Evolutionary conservation across 225 moss, liverwort and hornwort species (phyloP), one percentile per base, ranked within the genome.

Genomic region (Neckera pumila): DNA sequence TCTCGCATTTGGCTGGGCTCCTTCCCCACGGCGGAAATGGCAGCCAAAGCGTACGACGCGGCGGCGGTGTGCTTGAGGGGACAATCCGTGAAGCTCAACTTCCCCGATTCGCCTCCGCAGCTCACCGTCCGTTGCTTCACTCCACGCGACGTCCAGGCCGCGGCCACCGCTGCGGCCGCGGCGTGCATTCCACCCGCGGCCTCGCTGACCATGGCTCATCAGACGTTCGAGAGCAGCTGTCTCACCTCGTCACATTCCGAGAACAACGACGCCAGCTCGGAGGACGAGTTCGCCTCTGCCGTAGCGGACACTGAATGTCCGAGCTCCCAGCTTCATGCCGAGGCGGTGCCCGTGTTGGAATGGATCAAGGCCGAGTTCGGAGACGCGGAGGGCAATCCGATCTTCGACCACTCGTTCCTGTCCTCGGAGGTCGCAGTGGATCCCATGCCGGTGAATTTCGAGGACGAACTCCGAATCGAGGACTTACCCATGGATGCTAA

Each of bases 1-100:
- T 88, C 90, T 36, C 80, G 90, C 56, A 90, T 90, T 73, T 90
- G 88, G 90, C 33, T 90, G 63, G 90, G 90, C 33, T 90, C 90
- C 45, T 88, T 90, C 64, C 54, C 76, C 54, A 76, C 76, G 5
- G 84, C 90, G 26, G 90, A 90, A 80, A 90, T 88, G 88, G 90
- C 88, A 14, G 90, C 88, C 38, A 84, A 71, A 38, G 90, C 87
- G 6, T 90, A 85, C 85, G 90, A 90, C 47, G 85, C 90, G 47
- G 88, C 90, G 17, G 88, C 72, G 15, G 79, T 90, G 80, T 90
- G 90, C 34, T 81, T 90, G 85, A 38, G 90, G 79, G 91, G 86
- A 34, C 75, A 82, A 69, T 71, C 82, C 40, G 88, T 82, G 51
- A 80, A 75, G 64, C 76, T 90, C 60, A 90, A 90, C 74, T 90